Evolutionary conservation across 2,329 filamentous ascomycete species (phyloP), one percentile per base, ranked within the genome.

Genomic region (Cadophora malorum): DNA sequence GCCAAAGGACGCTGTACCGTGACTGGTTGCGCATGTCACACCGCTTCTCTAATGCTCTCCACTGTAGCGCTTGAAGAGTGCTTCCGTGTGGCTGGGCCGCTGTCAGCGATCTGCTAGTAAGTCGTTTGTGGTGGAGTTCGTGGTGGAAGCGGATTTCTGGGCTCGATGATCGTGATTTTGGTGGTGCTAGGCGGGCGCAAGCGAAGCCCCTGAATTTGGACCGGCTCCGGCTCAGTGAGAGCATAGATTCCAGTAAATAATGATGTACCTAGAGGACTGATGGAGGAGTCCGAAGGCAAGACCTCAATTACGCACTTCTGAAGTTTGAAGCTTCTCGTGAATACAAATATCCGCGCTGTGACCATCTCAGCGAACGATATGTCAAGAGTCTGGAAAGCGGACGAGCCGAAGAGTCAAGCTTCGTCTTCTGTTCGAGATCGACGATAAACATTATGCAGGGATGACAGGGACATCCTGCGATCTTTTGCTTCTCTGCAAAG

Each of bases 51-150:
- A 23, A 23, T 28, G 8, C 56, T 65, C 67, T 64, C 67, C 69
- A 65, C 69, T 61, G 62, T 53, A 67, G 69, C 69, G 69, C 69
- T 67, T 70, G 62, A 45, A 63, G 56, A 21, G 31, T 35, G 21
- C 16, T 62, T 45, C 56, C 45, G 61, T 67, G 45, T 64, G 65
- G 67, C 64, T 67, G 62, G 64, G 50, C 64, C 64, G 60, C 64
- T 64, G 64, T 66, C 64, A 69, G 41, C 41, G 41, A 47, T 16
- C 19, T 6, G 41, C 16, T 47, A 47, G 41, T 14, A 14, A 14
- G 5, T 19, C 3, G 2, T 16, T 47, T 47, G 14, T 47, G 16
- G 12, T 47, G 41, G 19, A 10, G 21, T 23, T 38, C 55, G 59
- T 7, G 38, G 25, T 47, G 7, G 16, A 47, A 21, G 35, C n/a